Evolutionary conservation across 139 green algal species (phyloP), one percentile per base, ranked within the genome.

Genomic region (Coccomyxa sp.): DNA sequence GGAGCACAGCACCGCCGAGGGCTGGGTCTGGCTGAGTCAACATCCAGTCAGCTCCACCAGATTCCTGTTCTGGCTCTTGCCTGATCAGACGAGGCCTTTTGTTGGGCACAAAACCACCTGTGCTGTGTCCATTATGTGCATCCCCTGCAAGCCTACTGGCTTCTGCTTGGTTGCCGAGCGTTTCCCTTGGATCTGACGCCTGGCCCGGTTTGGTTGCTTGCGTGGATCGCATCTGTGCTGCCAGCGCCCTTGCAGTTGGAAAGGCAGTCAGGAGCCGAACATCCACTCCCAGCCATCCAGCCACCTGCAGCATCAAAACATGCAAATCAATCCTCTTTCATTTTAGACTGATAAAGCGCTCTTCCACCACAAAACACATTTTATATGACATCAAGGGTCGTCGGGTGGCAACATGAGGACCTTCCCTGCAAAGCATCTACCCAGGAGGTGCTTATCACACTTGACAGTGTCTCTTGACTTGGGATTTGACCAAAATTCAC

Each of bases 231-330:
- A 75, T 31, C 31, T 77, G n/a, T 23, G 31, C 18, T 13, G 81
- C 77, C 58, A 88, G 60, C 1, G 38, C 32, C 23, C 85, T 59
- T 13, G 85, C 85, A 16, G 81, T 85, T 25, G 85, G 85, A 38
- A 82, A 85, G 11, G 77, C 81, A n/a, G 80, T 71, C 38, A 92
- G 45, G 21, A 82, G 77, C 14, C 85, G 76, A 10, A 83, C 25
- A 17, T 83, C 78, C 11, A 86, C 76, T 18, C 87, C 82, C 21
- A 89, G 77, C n/a, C 27, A n/a, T 16, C 57, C 84, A 16, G 89
- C 88, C 16, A 88, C 84, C 18, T 59, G 30, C 15, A 74, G 71
- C 12, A 79, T 86, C 80, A 71, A 1, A 1, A 71, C 21, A 71
- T 71, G 63, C 63, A 28, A 25, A 14, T 71, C 18, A 71, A 25